phyloP scores from a whole-genome alignment of 2,329 filamentous ascomycete species.

The Geosmithia morbida region DNA sequence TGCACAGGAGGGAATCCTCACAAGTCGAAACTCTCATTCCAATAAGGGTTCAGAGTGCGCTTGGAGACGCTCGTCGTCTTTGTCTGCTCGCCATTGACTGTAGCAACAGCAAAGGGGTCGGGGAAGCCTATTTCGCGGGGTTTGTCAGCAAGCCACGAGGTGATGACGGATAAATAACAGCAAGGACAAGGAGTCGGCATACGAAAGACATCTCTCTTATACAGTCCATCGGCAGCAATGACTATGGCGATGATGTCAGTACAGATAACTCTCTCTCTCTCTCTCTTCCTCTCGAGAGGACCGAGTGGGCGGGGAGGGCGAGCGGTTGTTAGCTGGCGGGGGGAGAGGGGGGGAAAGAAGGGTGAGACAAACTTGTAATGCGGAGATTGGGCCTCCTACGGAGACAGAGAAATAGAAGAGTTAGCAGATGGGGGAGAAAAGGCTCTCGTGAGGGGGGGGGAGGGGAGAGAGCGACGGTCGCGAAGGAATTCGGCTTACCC shows the following conservation, averaged over 20 bases:
- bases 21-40: slow-evolving; percentile 99
- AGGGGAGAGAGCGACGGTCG: too few relatives aligned
- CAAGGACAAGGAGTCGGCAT: slow-evolving; percentile 25
- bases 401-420: background rate
- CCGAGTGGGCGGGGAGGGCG: too few relatives aligned
- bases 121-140: slow-evolving; percentile 57
- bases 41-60: slow-evolving; percentile 97
- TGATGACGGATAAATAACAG: background rate
- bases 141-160: slow-evolving; percentile 11
- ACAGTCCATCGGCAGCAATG: slow-evolving; percentile 94
- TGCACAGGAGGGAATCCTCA: slow-evolving; percentile 30
- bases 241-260: slow-evolving; percentile 44
- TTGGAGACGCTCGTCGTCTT: slow-evolving; percentile 97
- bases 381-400: slow-evolving; percentile 71
- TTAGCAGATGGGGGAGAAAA: background rate
- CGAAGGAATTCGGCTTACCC: background rate
- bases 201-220: slow-evolving; percentile 99
- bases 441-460: too few relatives aligned
- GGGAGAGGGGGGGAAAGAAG: slow-evolving; percentile 6
- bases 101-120: slow-evolving; percentile 94
- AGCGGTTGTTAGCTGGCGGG: slow-evolving; percentile 2
- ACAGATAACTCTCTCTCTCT: slow-evolving; percentile 3
- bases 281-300: too few relatives aligned
- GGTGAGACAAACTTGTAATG: slow-evolving; percentile 63
- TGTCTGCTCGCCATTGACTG: slow-evolving; percentile 94